Base-by-base conservation (phyloP, 306 rosid species). In the Crataegus laevigata region DNA sequence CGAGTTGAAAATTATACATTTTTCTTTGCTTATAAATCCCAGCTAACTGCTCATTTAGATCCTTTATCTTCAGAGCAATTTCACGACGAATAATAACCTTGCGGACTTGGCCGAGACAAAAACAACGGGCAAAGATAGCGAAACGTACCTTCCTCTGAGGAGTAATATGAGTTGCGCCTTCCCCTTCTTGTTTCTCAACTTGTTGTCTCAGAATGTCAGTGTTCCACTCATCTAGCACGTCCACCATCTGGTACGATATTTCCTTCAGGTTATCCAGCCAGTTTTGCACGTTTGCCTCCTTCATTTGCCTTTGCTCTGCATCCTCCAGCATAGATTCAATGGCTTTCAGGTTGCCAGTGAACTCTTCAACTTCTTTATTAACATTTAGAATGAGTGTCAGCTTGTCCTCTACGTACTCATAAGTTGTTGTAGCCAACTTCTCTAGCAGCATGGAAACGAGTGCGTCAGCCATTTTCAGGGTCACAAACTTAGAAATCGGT, bases 181-280 rank as follows among this genome's bases (percentile, higher is more conserved):
- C 29, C 6, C 32, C n/a, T 58, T 57, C 74, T 38, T 72, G 29
- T 47, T 78, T 65, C 38, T 54, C 4, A 40, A 40, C 43, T 40
- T 40, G 12, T 8, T 14, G 21, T 40, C 13, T 43, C 45, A 58
- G 58, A 29, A 73, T 45, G 10, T 25, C 70, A 3, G 78, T 38
- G 65, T 21, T 57, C 61, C 61, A 57, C 12, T 57, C 65, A 13
- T 74, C 83, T 24, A 79, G 11, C 28, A 68, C 45, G 13, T 74
- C 45, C 6, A 32, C 78, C 64, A 79, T 67, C 32, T 74, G 75
- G 21, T 58, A 43, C 7, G 83, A 79, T 8, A 36, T 15, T 3
- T 74, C 55, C n/a, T 74, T 40, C 6, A 79, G 52, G 0, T 74
- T 11, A 3, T 52, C 28, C 30, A 79, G 10, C 83, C 83, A 79